Conservation (phyloP, 345 rosid genomes). For the Excoecaria agallocha region DNA sequence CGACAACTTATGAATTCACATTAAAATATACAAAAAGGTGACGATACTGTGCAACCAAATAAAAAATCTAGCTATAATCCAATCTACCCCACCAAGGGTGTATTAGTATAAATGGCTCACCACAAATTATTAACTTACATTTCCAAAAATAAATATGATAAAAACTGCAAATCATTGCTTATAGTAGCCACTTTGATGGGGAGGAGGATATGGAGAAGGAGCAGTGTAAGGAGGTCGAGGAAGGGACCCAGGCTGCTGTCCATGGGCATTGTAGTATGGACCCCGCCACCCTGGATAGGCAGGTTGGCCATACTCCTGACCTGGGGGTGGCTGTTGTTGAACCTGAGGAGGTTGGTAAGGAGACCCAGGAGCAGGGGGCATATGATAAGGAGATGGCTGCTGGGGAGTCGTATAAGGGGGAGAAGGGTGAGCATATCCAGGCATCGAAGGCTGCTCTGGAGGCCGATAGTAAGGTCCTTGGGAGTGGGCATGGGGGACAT, state of each 20-base stretch:
- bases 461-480: constrained; percentile 65
- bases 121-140: background rate
- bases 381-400: constrained; percentile 55
- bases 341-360: constrained; percentile 61
- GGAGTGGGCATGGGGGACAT: constrained; percentile 39
- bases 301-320: constrained; percentile 74
- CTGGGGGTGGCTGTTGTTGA: constrained; percentile 59
- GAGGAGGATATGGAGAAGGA: constrained; percentile 68
- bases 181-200: constrained; percentile 76
- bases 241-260: constrained; percentile 58
- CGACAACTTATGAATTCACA: background rate
- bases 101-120: background rate
- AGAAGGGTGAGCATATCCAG: constrained; percentile 51
- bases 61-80: constrained; percentile 7
- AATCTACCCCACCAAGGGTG: background rate
- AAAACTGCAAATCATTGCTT: constrained; percentile 45
- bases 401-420: constrained; percentile 58
- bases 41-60: background rate
- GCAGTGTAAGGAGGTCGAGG: constrained; percentile 84
- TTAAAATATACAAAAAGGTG: background rate
- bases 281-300: constrained; percentile 92
- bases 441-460: constrained; percentile 56
- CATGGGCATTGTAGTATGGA: constrained; percentile 72
- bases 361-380: constrained; percentile 35
- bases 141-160: background rate